Base-by-base conservation (phyloP, 495 filamentous ascomycete species). In the Lepraria neglecta region DNA sequence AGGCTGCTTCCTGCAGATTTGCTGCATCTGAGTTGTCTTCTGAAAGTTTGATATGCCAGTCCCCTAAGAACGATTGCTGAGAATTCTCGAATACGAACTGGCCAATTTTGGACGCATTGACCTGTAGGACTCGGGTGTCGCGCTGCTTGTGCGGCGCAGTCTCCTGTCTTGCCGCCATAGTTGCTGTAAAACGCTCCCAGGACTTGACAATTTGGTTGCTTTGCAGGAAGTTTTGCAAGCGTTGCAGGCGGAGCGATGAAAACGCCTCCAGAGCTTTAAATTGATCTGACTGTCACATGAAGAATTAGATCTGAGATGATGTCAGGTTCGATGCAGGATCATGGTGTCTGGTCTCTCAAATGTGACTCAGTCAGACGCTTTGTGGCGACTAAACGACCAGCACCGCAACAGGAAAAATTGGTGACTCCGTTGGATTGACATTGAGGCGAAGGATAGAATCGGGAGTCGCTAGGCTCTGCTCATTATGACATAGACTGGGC, bases 1-100 rank as follows among this genome's bases (percentile, higher is more conserved):
- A 48, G 17, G 55, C 67, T 19, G 67, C 67, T 59, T 69, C 62
- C 44, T 53, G 38, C 9, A 69, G 31, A 31, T 69, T 56, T 35
- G 40, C 57, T 17, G 57, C 62, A 48, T 67, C 67, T 10, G 46
- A 35, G 30, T 53, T 66, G 11, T 43, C 48, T 28, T 59, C 17
- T 43, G 57, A 58, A 4, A 60, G 57, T 30, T 62, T 12, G 21
- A 69, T 30, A n/a, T 55, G 14, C 67, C 67, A 69, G 48, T 64
- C 61, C 50, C 53, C 67, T 6, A 67, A 56, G 54, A 69, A 69
- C 14, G 28, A n/a, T 40, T 50, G 53, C 19, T 59, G 33, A 3
- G 59, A 62, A 47, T 64, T 42, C 2, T 62, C 44, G 50, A 69
- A 69, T 6, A 63, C 47, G 44, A 69, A 63, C 6, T 55, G 40